A percentile compares a stretch with the other conserved stretches of the same genome.
phyloP scores from a whole-genome alignment of 2,329 filamentous ascomycete genomes.

The Berkeleyomyces basicola region DNA sequence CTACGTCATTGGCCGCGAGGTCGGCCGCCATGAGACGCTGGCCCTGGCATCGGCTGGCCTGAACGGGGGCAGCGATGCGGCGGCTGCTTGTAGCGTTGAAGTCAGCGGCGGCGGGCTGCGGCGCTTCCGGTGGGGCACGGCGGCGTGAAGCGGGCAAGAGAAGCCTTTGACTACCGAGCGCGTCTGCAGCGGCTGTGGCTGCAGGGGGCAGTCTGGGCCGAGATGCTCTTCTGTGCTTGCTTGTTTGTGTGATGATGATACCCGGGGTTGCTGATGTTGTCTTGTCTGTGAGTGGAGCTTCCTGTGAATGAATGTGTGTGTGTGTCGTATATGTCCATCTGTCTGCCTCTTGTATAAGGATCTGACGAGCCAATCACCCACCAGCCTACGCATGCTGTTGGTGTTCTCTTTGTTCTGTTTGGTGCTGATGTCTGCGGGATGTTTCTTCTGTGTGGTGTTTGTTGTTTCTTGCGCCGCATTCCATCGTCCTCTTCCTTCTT shows the following conservation, averaged over 20 bases:
- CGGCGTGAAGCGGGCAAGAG: conserved; percentile 20
- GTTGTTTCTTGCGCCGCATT: not conserved
- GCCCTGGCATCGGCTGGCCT: conserved; percentile 26
- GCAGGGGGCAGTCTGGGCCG: not conserved
- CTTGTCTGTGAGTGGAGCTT: not conserved
- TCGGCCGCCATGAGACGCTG: conserved; percentile 42
- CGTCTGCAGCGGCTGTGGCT: not conserved
- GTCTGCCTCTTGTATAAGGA: not conserved
- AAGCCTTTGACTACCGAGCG: not conserved
- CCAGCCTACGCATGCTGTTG: not conserved
- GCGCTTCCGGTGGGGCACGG: conserved; percentile 36
- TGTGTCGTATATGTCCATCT: not conserved
- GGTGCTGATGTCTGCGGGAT: too few species aligned
- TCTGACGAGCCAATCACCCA: not conserved
- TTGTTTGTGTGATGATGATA: conserved; percentile 5
- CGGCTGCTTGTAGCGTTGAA: conserved; percentile 35
- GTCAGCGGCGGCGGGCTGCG: conserved; percentile 36
- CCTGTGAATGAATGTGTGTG: too few species aligned
- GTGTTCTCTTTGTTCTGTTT: not conserved
- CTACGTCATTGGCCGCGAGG: conserved; percentile 50
- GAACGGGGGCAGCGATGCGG: conserved; percentile 18
- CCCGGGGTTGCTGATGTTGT: conserved; percentile 1
- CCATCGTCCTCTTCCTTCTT: not conserved
- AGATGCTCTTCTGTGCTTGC: not conserved
- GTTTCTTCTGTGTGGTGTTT: not conserved